A percentile compares a stretch with the other conserved stretches of the same genome.
Evolutionary conservation across 352 stramenopile species (phyloP).

Genomic region (Globisporangium nodosum): DNA sequence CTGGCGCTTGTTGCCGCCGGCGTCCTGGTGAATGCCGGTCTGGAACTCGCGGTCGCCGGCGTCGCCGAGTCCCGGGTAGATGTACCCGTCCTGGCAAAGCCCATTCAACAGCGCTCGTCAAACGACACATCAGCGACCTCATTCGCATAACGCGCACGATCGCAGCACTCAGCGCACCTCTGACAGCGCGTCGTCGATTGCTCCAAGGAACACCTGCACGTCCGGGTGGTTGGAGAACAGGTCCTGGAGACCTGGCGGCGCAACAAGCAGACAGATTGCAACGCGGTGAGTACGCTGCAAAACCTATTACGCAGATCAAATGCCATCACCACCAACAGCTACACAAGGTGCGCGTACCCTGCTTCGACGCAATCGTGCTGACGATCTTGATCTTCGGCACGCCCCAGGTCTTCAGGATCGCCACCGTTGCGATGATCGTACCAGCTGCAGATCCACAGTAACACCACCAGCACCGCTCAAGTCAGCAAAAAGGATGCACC

Average conservation of each 20-base stretch:
- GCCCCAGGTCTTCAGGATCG: conserved; percentile 95
- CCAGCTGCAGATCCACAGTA: conserved; percentile 34
- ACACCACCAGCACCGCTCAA: background rate
- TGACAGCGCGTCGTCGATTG: conserved; percentile 69
- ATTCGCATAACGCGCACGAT: too few species aligned
- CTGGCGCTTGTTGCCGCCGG: conserved; percentile 45
- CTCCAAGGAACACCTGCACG: conserved; percentile 71
- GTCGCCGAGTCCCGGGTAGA: conserved; percentile 76
- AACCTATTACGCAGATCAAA: background rate
- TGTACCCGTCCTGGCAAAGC: conserved; percentile 60
- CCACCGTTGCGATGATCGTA: conserved; percentile 93
- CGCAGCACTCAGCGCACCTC: conserved; percentile 30
- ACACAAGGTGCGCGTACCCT: conserved; percentile 32
- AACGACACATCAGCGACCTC: too few species aligned
- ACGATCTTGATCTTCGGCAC: conserved; percentile 93
- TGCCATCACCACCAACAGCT: background rate
- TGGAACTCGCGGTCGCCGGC: conserved; percentile 83
- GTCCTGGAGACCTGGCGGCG: conserved; percentile 53
- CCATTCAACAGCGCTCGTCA: background rate
- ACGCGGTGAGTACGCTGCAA: background rate
- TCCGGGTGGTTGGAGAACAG: conserved; percentile 70
- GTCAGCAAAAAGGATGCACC: background rate
- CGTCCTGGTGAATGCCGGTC: conserved; percentile 50
- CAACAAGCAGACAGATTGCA: background rate
- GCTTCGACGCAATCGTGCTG: conserved; percentile 90